Evolutionary conservation across 2,329 filamentous ascomycete genomes (phyloP).

Genomic region (Westerdykella ornata): DNA sequence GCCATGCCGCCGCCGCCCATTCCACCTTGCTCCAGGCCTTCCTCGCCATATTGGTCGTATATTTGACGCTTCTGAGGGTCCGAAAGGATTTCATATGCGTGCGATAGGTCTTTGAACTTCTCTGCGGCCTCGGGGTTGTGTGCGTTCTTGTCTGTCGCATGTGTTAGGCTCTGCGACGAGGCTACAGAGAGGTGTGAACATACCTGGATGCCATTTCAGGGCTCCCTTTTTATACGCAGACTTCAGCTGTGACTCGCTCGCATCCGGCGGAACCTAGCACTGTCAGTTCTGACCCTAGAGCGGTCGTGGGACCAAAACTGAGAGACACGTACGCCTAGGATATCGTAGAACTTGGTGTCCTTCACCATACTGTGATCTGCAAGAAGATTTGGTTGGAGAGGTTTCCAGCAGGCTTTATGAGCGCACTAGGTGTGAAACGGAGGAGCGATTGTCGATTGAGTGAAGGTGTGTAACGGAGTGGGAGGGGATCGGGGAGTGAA

Average conservation of each 20-base stretch:
- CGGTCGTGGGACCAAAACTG: not conserved
- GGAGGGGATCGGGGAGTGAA: not conserved
- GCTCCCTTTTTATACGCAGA: slow-evolving; percentile 81
- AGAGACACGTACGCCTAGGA: slow-evolving; percentile 59
- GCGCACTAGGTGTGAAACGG: slow-evolving; percentile 17
- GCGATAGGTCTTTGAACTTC: slow-evolving; percentile 97
- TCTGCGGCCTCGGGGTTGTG: slow-evolving; percentile 89
- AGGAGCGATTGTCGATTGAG: not conserved
- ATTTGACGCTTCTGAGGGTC: slow-evolving; percentile 84
- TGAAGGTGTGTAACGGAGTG: not conserved
- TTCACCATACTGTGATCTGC: slow-evolving; percentile 59
- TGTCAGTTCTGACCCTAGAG: slow-evolving; percentile 11
- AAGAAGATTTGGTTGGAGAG: slow-evolving; percentile 4
- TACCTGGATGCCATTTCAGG: slow-evolving; percentile 78
- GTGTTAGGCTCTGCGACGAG: slow-evolving; percentile 10
- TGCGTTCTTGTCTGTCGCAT: slow-evolving; percentile 76
- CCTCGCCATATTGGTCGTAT: slow-evolving; percentile 97
- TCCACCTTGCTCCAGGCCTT: slow-evolving; percentile 81
- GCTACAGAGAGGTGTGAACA: slow-evolving; percentile 24
- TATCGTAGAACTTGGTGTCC: slow-evolving; percentile 73
- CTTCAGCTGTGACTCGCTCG: slow-evolving; percentile 81
- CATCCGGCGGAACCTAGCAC: slow-evolving; percentile 64
- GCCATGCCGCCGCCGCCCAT: slow-evolving; percentile 78
- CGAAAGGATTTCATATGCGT: slow-evolving; percentile 91
- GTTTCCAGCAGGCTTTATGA: slow-evolving; percentile 14